Evolutionary conservation across 305 asterid genomes (phyloP).

Genomic region (Caryopteris hybrid): DNA sequence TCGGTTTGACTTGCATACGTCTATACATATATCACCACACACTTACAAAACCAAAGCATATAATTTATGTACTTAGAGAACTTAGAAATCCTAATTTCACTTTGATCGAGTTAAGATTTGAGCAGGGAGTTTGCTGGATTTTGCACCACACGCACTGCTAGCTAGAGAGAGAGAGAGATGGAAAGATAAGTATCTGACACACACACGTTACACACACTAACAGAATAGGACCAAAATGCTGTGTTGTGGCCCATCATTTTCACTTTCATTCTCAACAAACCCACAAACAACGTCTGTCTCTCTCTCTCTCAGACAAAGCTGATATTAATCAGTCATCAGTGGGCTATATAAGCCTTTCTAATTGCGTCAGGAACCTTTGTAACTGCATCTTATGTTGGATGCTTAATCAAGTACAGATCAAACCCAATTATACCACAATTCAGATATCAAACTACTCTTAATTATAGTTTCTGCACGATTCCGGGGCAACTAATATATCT

Average conservation of each 20-base stretch:
- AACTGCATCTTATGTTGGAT: background rate
- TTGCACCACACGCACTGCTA: too few relatives aligned
- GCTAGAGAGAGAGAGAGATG: too few relatives aligned
- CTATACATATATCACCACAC: too few relatives aligned
- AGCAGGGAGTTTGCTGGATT: too few relatives aligned
- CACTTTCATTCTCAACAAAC: constrained; percentile 9
- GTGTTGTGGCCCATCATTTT: constrained; percentile 14
- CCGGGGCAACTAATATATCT: background rate
- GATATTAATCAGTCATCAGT: too few relatives aligned
- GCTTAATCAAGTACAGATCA: background rate
- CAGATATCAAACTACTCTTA: background rate
- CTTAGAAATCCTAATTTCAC: too few relatives aligned
- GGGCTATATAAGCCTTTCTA: background rate
- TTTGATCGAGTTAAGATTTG: too few relatives aligned
- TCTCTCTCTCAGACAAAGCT: too few relatives aligned
- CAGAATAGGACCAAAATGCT: background rate
- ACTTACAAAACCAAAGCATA: too few relatives aligned
- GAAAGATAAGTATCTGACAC: constrained; percentile 15
- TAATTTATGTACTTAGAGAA: too few relatives aligned
- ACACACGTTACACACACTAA: constrained; percentile 9
- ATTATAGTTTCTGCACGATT: background rate
- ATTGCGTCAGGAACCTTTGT: background rate
- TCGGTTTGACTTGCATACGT: too few relatives aligned
- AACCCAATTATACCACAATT: background rate
- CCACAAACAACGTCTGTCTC: background rate